A percentile compares a stretch with the other conserved stretches of the same genome.
These are phyloP conservation scores for Pelargonium nanum DNA, from an alignment of 345 rosid species.

Conservation along the genomic window DNA sequence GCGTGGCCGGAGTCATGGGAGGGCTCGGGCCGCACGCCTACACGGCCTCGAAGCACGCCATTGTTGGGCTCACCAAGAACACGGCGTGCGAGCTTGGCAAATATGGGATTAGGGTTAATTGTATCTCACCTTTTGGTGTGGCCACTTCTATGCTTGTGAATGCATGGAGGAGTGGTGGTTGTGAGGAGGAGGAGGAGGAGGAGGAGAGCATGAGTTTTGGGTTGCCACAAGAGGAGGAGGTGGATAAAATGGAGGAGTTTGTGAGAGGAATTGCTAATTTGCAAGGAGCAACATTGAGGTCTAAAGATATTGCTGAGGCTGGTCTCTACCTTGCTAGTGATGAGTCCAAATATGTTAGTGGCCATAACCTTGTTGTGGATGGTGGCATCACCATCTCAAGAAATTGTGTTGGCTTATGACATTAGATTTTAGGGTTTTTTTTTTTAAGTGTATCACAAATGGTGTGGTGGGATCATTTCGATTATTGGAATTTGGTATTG, in stretches of 20 bases:
- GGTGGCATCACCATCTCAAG: conserved; percentile 40
- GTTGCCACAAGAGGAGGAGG: conserved; percentile 31
- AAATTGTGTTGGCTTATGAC: conserved; percentile 67
- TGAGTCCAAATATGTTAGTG: conserved; percentile 23
- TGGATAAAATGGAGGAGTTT: conserved; percentile 59
- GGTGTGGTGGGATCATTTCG: no score
- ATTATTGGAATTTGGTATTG: no score
- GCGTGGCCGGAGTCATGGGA: background rate
- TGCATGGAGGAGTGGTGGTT: conserved; percentile 40
- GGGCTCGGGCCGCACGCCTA: conserved; percentile 6
- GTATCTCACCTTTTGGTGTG: conserved; percentile 14
- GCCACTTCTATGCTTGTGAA: conserved; percentile 43
- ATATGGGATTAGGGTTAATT: conserved; percentile 19
- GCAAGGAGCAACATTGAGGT: conserved; percentile 45
- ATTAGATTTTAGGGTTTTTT: no score
- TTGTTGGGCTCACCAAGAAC: conserved; percentile 13
- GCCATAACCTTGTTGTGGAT: conserved; percentile 7
- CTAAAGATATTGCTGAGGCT: conserved; percentile 39
- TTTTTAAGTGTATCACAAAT: no score
- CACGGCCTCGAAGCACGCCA: conserved; percentile 14
- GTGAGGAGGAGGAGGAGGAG: conserved; percentile 26
- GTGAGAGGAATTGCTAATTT: conserved; percentile 53
- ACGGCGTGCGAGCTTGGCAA: conserved; percentile 15
- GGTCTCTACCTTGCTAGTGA: conserved; percentile 17
- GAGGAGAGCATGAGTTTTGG: conserved; percentile 20